phyloP scores from a whole-genome alignment of 2,329 filamentous ascomycete genomes.

The Colletotrichum trifolii region DNA sequence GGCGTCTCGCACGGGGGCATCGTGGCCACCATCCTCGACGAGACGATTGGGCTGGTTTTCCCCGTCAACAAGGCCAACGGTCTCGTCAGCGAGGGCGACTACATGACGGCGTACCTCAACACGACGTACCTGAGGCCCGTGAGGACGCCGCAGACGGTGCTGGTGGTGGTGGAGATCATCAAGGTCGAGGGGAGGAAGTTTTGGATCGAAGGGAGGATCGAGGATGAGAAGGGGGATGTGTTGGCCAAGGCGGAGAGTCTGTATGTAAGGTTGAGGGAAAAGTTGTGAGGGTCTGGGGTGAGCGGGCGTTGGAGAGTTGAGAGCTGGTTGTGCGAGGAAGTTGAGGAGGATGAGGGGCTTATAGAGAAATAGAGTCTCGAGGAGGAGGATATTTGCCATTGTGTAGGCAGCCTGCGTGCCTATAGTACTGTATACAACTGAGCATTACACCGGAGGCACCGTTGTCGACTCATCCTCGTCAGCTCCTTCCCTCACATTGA shows the following conservation, averaged over 20 bases:
- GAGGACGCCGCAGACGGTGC: constrained; percentile 44
- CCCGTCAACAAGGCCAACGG: constrained; percentile 49
- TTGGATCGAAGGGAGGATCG: constrained; percentile 46
- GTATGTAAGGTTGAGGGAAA: constrained; percentile 31
- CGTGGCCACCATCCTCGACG: constrained; percentile 50
- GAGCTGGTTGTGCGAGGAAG: background rate
- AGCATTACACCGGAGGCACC: too few species aligned
- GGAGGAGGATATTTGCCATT: too few species aligned
- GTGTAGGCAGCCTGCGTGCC: too few species aligned
- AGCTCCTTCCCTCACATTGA: too few species aligned
- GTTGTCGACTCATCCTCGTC: too few species aligned
- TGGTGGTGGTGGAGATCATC: constrained; percentile 46
- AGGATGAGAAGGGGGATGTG: constrained; percentile 43
- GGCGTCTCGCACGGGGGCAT: constrained; percentile 51
- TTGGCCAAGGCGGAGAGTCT: constrained; percentile 43
- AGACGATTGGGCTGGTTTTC: constrained; percentile 49
- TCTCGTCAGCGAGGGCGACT: constrained; percentile 40
- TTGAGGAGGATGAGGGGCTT: background rate
- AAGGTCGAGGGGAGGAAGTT: constrained; percentile 49
- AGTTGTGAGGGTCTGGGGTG: constrained; percentile 23
- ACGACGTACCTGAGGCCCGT: constrained; percentile 49
- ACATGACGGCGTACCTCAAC: constrained; percentile 50
- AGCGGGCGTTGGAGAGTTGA: background rate
- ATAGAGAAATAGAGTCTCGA: background rate
- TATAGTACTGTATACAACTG: too few species aligned